These are phyloP conservation scores for Sisymbrium altissimum DNA, from an alignment of 345 rosid species.

Conservation along the genomic window DNA sequence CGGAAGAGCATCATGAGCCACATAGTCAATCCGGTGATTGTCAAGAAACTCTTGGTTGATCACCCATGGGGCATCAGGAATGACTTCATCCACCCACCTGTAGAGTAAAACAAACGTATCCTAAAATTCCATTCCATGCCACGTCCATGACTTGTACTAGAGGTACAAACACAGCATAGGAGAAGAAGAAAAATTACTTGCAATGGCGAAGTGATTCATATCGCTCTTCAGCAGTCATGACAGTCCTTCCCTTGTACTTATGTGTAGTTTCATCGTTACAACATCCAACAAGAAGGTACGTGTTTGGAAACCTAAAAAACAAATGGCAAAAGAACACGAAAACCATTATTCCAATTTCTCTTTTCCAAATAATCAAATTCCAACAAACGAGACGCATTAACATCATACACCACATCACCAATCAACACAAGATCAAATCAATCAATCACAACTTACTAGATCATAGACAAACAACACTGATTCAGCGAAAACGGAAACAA, in stretches of 20 bases:
- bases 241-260: constrained; percentile 86
- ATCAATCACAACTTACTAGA: neutral
- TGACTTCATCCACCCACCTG: constrained; percentile 98
- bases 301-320: constrained; percentile 65
- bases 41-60: constrained; percentile 82
- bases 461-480: constrained; percentile 12
- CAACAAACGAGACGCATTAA: neutral
- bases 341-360: neutral
- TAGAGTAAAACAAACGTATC: neutral
- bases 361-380: neutral
- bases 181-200: constrained; percentile 48
- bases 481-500: neutral
- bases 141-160: neutral
- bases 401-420: neutral
- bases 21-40: constrained; percentile 65
- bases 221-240: constrained; percentile 77
- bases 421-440: neutral
- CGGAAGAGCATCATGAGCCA: constrained; percentile 96
- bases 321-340: neutral
- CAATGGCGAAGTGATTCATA: constrained; percentile 95
- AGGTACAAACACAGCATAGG: neutral
- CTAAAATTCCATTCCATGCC: neutral
- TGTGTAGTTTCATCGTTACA: constrained; percentile 87
- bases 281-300: constrained; percentile 84
- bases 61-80: constrained; percentile 94